Conservation (phyloP, 306 rosid genomes). For the Malus sieversii region DNA sequence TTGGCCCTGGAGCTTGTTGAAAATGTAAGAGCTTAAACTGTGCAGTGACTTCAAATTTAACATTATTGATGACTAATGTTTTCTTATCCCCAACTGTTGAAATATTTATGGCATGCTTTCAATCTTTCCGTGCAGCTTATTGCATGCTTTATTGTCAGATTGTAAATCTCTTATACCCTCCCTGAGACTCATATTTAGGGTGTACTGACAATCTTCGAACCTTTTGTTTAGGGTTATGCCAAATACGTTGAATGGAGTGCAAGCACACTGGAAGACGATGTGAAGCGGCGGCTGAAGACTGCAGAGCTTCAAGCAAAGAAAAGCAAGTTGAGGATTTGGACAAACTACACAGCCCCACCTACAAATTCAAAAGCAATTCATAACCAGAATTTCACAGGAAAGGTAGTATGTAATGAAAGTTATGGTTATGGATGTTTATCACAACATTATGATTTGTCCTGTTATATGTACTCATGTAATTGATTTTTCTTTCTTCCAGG, state of each 20-base stretch:
- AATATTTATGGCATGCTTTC: slow-evolving; percentile 6
- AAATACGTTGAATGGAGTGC: slow-evolving; percentile 99
- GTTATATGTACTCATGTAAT: slow-evolving; percentile 1
- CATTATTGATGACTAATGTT: neutral
- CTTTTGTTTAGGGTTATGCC: slow-evolving; percentile 54
- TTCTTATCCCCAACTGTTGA: neutral
- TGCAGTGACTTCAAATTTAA: slow-evolving; percentile 7
- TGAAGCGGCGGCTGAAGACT: slow-evolving; percentile 69
- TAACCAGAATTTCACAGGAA: slow-evolving; percentile 89
- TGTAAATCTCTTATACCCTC: neutral
- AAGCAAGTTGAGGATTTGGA: slow-evolving; percentile 68
- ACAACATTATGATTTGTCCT: neutral
- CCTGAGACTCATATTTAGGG: neutral
- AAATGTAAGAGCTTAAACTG: slow-evolving; percentile 42
- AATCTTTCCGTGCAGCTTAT: neutral
- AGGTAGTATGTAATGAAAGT: slow-evolving; percentile 41
- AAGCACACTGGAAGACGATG: slow-evolving; percentile 94
- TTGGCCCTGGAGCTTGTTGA: slow-evolving; percentile 90
- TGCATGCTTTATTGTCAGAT: slow-evolving; percentile 20
- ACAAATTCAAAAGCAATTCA: slow-evolving; percentile 96
- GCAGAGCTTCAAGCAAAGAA: slow-evolving; percentile 92
- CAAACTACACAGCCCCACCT: slow-evolving; percentile 81
- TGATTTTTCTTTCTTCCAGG: slow-evolving; percentile 41
- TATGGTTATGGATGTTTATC: neutral
- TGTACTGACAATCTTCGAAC: neutral